Conservation (phyloP, 352 stramenopile genomes). For the Phytophthora meadii region DNA sequence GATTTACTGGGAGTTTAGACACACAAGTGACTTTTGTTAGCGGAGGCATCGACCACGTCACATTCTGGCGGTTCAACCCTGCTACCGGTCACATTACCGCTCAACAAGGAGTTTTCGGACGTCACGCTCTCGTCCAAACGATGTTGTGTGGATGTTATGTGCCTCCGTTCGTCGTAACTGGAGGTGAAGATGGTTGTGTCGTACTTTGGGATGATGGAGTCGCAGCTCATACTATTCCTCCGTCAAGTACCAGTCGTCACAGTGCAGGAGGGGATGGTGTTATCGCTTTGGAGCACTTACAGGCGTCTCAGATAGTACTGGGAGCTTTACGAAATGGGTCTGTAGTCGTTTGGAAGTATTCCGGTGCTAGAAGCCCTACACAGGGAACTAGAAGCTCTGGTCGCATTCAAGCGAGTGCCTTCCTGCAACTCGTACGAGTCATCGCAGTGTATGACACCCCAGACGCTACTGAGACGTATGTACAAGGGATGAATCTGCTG, state of each 20-base stretch:
- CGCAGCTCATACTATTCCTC: conserved; percentile 48
- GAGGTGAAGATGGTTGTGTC: conserved; percentile 53
- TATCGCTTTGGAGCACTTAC: conserved; percentile 45
- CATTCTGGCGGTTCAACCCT: conserved; percentile 64
- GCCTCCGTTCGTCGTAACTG: conserved; percentile 59
- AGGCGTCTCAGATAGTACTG: conserved; percentile 50
- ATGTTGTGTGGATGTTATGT: conserved; percentile 52
- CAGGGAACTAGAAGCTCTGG: conserved; percentile 7
- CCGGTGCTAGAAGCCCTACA: conserved; percentile 8
- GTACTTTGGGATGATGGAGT: conserved; percentile 66
- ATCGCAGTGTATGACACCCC: conserved; percentile 23
- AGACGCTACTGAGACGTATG: conserved; percentile 10
- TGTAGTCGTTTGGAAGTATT: conserved; percentile 47
- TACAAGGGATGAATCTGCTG: conserved; percentile 32
- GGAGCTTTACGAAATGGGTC: conserved; percentile 44
- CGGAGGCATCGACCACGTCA: conserved; percentile 74
- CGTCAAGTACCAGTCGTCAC: conserved; percentile 6
- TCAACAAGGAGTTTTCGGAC: conserved; percentile 73
- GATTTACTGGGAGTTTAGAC: conserved; percentile 38
- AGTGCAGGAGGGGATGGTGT: conserved; percentile 29
- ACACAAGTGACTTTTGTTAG: conserved; percentile 52
- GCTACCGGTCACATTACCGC: conserved; percentile 53
- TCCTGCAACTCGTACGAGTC: conserved; percentile 41
- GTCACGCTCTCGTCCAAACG: conserved; percentile 62
- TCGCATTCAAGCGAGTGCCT: conserved; percentile 35